These are phyloP conservation scores for Globisporangium canariense DNA, from an alignment of 352 stramenopile species.

Conservation along the genomic window DNA sequence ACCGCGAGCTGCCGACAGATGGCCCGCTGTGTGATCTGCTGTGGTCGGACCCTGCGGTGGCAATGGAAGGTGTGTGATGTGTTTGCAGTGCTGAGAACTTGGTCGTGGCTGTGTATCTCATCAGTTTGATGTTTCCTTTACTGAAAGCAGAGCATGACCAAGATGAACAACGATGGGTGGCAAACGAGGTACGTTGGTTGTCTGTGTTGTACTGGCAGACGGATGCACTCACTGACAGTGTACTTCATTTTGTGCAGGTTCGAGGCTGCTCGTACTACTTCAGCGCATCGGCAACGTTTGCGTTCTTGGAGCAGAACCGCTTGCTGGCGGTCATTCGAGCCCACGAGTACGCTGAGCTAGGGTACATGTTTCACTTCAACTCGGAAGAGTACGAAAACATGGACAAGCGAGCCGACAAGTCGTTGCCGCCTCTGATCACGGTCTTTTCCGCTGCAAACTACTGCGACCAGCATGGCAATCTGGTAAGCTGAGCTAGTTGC, in stretches of 20 bases:
- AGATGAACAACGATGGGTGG: conserved; percentile 22
- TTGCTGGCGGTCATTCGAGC: conserved; percentile 74
- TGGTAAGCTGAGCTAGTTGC: conserved; percentile 25
- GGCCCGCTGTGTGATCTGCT: conserved; percentile 72
- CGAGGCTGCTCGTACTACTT: conserved; percentile 88
- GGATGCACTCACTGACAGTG: not conserved
- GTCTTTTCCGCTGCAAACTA: conserved; percentile 96
- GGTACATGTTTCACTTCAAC: conserved; percentile 64
- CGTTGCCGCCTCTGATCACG: conserved; percentile 84
- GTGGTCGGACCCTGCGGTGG: conserved; percentile 58
- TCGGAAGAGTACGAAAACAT: conserved; percentile 36
- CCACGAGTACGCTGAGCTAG: conserved; percentile 77
- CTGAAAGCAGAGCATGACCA: conserved; percentile 1
- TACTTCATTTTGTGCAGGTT: conserved; percentile 26
- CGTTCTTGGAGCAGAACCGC: conserved; percentile 65
- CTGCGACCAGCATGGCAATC: conserved; percentile 84
- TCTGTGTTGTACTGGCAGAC: too few species aligned
- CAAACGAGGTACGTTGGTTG: conserved; percentile 25
- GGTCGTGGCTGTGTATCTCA: not conserved
- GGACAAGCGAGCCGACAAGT: conserved; percentile 44
- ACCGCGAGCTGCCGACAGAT: conserved; percentile 52
- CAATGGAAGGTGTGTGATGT: conserved; percentile 15
- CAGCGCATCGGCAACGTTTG: conserved; percentile 67
- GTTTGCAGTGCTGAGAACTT: not conserved
- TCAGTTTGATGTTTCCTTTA: not conserved